Evolutionary conservation across 1,284 basidiomycete genomes (phyloP), one percentile per base, ranked within the genome.

Genomic region (Boletellus sp.): DNA sequence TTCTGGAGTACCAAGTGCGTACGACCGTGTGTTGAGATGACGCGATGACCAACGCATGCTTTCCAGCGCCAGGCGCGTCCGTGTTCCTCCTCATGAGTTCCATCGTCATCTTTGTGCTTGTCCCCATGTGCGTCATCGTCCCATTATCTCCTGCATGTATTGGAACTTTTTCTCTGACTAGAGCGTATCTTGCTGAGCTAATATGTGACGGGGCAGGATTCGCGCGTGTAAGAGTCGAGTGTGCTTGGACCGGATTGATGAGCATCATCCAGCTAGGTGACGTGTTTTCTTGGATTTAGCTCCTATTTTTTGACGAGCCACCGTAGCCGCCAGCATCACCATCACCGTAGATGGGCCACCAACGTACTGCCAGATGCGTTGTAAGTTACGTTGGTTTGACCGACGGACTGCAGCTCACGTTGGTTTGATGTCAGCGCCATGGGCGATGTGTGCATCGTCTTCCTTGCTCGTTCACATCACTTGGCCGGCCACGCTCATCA

Each of bases 61-160:
- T 41, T 50, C 27, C 53, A 80, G 79, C 69, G 35, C 64, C 75
- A 2, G 72, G 73, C 34, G 71, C 76, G 32, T 67, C 79, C 1
- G 64, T 73, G 21, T 73, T 84, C 50, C 67, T 80, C 13, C 58
- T 83, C 33, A 66, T 79, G 52, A 78, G 74, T 48, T 71, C 76
- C n/a, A 68, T 68, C 47, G 44, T 70, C 3, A 52, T 73, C 6
- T 68, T 83, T 37, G 52, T 76, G 43, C 67, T 74, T 35, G 51
- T 79, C 21, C 54, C 60, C 5, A 45, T 73, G 83, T 85, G 47
- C 47, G 82, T 69, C 25, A 22, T 33, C 13, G 7, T 29, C 17
- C 33, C 26, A 13, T 10, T 34, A 16, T 41, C 11, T 40, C 20
- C 32, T 10, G 14, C 3, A n/a, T 2, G 9, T 6, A 26, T 23